Conservation (phyloP, 805 yeast genomes). For the Kuraishia piskuri region DNA sequence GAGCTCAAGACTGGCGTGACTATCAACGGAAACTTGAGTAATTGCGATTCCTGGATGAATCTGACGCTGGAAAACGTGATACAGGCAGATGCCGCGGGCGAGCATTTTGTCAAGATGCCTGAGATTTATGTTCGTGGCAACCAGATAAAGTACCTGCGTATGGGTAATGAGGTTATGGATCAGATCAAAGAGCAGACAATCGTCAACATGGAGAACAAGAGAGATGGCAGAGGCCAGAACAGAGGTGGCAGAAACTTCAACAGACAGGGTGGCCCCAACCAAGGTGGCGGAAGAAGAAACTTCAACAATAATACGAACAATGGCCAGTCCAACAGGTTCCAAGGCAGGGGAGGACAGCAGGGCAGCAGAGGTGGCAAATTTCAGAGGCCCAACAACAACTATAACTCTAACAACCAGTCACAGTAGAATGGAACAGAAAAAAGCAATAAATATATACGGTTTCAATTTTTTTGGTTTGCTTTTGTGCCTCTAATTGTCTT, state of each 20-base stretch:
- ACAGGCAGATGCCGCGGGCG: constrained; percentile 55
- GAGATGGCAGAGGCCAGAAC: constrained; percentile 15
- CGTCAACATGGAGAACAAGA: constrained; percentile 31
- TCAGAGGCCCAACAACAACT: neutral
- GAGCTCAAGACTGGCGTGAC: constrained; percentile 92
- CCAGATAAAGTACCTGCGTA: constrained; percentile 69
- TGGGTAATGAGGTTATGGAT: constrained; percentile 71
- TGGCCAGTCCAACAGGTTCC: constrained; percentile 18
- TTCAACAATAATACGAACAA: constrained; percentile 19
- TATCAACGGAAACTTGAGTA: constrained; percentile 71
- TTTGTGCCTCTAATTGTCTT: too few relatives aligned
- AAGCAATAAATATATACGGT: neutral
- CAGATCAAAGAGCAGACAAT: constrained; percentile 60
- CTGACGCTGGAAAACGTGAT: constrained; percentile 72
- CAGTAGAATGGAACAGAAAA: neutral
- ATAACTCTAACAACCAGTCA: neutral
- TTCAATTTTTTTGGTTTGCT: neutral
- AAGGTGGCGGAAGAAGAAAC: constrained; percentile 13
- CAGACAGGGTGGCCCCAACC: constrained; percentile 18
- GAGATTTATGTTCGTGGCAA: constrained; percentile 82
- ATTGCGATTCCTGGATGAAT: constrained; percentile 96
- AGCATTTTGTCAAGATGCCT: constrained; percentile 49
- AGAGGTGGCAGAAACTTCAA: constrained; percentile 18
- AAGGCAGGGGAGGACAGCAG: constrained; percentile 12
- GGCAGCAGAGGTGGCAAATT: neutral